These are phyloP conservation scores for Sphagnum fallax DNA, from an alignment of 228 moss, liverwort and hornwort genomes.

Conservation along the genomic window DNA sequence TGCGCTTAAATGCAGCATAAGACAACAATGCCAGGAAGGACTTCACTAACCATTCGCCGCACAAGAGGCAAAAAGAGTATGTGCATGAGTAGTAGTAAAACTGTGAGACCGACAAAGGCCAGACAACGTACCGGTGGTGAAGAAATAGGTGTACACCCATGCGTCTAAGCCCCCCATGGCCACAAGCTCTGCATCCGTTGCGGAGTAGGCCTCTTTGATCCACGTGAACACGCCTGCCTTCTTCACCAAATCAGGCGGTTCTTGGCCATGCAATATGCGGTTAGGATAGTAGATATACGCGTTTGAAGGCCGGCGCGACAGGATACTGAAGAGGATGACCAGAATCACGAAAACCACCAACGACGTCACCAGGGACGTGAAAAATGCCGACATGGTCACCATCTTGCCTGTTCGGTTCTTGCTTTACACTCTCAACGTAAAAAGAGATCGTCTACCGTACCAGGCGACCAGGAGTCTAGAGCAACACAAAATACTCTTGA, in stretches of 20 bases:
- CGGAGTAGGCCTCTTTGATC: conserved; percentile 47
- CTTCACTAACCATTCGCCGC: background rate
- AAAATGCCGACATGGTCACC: conserved; percentile 57
- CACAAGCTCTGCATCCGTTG: conserved; percentile 49
- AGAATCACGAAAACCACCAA: conserved; percentile 37
- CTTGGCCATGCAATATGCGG: conserved; percentile 32
- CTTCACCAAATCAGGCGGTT: conserved; percentile 9
- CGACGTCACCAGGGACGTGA: conserved; percentile 64
- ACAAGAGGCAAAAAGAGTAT: background rate
- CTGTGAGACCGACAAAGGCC: no score
- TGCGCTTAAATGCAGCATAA: no score
- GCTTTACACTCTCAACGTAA: background rate
- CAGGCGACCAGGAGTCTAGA: no score
- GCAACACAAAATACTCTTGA: no score
- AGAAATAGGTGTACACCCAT: conserved; percentile 65
- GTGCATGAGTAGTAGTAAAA: no score
- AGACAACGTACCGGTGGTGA: conserved; percentile 42
- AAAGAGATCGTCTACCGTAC: no score
- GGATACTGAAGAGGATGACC: conserved; percentile 16
- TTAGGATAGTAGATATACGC: conserved; percentile 56
- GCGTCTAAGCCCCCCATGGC: conserved; percentile 70
- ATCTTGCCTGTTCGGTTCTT: conserved; percentile 19
- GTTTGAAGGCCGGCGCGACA: conserved; percentile 49
- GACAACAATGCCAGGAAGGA: background rate
- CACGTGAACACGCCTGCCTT: conserved; percentile 45